Evolutionary conservation across 345 rosid species (phyloP), one percentile per base, ranked within the genome.

Genomic region (Isatis tinctoria): DNA sequence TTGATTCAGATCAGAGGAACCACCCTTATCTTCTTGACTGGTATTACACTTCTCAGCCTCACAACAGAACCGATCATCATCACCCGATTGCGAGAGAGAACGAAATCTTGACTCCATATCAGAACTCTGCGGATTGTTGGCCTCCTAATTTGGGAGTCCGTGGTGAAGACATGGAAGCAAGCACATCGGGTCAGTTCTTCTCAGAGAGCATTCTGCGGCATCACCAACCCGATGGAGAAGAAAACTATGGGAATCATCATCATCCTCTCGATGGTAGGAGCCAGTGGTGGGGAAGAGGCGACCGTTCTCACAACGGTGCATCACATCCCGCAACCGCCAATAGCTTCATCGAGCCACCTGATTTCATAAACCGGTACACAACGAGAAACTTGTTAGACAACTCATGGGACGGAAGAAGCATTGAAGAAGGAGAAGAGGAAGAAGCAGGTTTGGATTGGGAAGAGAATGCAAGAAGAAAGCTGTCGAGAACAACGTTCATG

Each of bases 11-110:
- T 61, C 95, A 84, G 67, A 86, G 74, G 82, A 89, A 81, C 70
- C 91, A 90, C 57, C 96, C 91, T 1, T 89, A 90, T 78, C 88
- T 92, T 57, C 97, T 96, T 18, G 97, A 92, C 81, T 89, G 96
- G 95, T 96, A 87, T 74, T 96, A 92, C 61, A 83, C 83, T 20
- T 80, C 88, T 43, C 87, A 68, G 30, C 70, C 83, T 61, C 85
- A 80, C 62, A 16, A 82, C 66, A 59, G 74, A 60, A 39, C 74
- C 28, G 36, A 75, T 27, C 59, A 61, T 30, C 57, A 52, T 61
- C 57, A 51, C 30, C 59, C 70, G 4, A 2, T 76, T 59, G 82
- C 76, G 28, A 43, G 81, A 80, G 84, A 69, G 33, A 30, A 35
- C 26, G 67, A 78, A 26, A 37, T 37, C n/a, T 57, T 66, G 22